These are phyloP conservation scores for Alliaria petiolata DNA, from an alignment of 345 rosid species.

Conservation along the genomic window DNA sequence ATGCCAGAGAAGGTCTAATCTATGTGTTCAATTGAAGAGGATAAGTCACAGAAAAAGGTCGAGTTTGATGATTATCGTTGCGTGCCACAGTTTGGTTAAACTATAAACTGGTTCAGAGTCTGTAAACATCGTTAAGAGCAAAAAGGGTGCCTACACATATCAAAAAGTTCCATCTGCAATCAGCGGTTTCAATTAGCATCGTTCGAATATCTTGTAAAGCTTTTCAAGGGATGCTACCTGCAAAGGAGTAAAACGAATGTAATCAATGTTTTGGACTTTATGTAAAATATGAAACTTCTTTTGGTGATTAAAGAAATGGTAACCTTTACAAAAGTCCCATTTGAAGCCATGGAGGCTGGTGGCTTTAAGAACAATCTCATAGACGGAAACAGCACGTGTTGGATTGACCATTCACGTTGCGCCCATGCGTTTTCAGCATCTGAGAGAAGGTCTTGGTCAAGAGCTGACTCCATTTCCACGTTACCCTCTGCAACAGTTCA, in stretches of 20 bases:
- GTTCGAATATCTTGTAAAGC: constrained; percentile 90
- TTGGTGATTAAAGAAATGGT: constrained; percentile 8
- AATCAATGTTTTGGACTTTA: neutral
- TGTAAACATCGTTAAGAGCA: constrained; percentile 3
- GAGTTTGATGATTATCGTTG: neutral
- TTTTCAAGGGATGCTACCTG: constrained; percentile 97
- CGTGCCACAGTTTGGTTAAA: neutral
- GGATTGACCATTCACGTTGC: constrained; percentile 95
- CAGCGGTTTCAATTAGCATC: constrained; percentile 48
- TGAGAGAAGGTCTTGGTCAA: constrained; percentile 60
- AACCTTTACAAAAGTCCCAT: constrained; percentile 94
- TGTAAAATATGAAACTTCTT: neutral
- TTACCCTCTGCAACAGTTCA: constrained; percentile 37
- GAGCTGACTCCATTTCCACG: constrained; percentile 37
- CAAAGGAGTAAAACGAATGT: neutral
- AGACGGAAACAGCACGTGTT: constrained; percentile 89
- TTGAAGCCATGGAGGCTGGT: constrained; percentile 71
- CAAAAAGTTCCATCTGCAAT: neutral
- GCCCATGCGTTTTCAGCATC: constrained; percentile 94
- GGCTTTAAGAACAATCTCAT: constrained; percentile 91
- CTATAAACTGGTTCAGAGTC: constrained; percentile 2
- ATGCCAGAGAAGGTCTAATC: constrained; percentile 17
- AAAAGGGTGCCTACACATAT: constrained; percentile 11
- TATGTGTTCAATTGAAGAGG: neutral
- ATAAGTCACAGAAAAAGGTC: neutral